Base-by-base conservation (phyloP, 257 asterid genomes). In the Fraxinus americana region DNA sequence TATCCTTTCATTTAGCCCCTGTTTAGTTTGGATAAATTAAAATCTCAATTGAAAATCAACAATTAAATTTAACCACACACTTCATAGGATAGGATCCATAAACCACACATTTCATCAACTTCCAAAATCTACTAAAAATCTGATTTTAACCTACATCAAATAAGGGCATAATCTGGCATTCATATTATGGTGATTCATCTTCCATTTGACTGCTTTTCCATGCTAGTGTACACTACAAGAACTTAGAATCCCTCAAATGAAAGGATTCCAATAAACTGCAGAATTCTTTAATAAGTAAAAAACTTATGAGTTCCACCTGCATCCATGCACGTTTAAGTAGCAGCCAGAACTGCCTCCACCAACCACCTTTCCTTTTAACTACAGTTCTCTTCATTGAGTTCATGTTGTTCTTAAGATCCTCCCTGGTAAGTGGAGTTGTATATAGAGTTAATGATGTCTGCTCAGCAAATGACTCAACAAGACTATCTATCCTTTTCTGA, bases 311-410 rank as follows among this genome's bases (percentile, higher is more conserved):
- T 68, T 54, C 27, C 82, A 88, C 99, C 94, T 95, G 99, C 99
- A 93, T 89, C 99, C 98, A 95, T 36, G 98, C 99, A 72, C 98
- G 98, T 82, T 82, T 93, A 76, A 95, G 93, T 80, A 95, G 98
- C 70, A 95, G 82, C 71, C 79, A 69, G 63, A 95, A 95, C 85
- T 95, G 99, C 83, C 85, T 89, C 97, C 94, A 90, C 97, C 97
- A 90, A 75, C 93, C 90, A 86, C 89, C 92, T 88, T 89, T 93
- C 16, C 75, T 85, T 79, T 85, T 91, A 34, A 82, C 73, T 34
- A 75, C 78, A 32, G 80, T 70, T 85, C 83, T 89, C 84, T 81
- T 90, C 82, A 82, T 80, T 43, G 71, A 54, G 71, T 73, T 88
- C 81, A 74, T 61, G 75, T 48, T 72, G 69, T 74, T 80, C 75